Percentiles rank a stretch among this genome's conserved stretches.
Evolutionary conservation across 306 rosid genomes (phyloP).

Genomic region (Rubus parviflorus): DNA sequence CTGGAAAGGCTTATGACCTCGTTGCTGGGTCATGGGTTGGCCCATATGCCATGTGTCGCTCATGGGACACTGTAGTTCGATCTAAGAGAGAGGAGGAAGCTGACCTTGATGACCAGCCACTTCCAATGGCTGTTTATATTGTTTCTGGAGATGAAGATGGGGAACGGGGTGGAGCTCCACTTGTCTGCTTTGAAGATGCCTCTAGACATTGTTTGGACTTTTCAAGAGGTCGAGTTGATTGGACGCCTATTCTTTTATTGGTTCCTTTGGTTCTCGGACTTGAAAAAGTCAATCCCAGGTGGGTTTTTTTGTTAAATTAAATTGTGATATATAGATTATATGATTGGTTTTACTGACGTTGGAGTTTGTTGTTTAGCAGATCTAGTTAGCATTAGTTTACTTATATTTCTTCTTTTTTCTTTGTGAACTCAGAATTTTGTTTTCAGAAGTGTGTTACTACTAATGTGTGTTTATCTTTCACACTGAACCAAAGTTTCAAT

Average conservation of each 20-base stretch:
- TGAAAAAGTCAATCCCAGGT: conserved; percentile 82
- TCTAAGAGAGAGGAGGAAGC: conserved; percentile 24
- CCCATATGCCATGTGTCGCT: conserved; percentile 97
- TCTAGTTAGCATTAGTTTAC: too few relatives aligned
- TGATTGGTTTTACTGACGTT: too few relatives aligned
- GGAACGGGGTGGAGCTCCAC: conserved; percentile 98
- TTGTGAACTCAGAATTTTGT: too few relatives aligned
- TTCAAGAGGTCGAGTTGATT: conserved; percentile 48
- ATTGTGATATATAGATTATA: too few relatives aligned
- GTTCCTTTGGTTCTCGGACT: conserved; percentile 99
- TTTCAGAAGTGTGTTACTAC: too few relatives aligned
- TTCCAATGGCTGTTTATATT: conserved; percentile 90
- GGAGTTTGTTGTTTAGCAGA: too few relatives aligned
- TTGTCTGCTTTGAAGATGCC: conserved; percentile 85
- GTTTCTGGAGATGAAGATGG: conserved; percentile 99
- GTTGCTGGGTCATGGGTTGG: conserved; percentile 99
- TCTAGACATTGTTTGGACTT: conserved; percentile 67
- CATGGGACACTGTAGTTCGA: conserved; percentile 87
- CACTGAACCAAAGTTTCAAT: too few relatives aligned
- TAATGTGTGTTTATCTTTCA: too few relatives aligned
- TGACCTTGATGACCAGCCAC: conserved; percentile 55
- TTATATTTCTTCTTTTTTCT: too few relatives aligned
- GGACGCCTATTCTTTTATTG: conserved; percentile 90
- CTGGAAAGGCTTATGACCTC: conserved; percentile 81
- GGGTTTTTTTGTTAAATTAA: too few relatives aligned